phyloP scores from a whole-genome alignment of 441 rosid genomes.

The Erodium texanum region DNA sequence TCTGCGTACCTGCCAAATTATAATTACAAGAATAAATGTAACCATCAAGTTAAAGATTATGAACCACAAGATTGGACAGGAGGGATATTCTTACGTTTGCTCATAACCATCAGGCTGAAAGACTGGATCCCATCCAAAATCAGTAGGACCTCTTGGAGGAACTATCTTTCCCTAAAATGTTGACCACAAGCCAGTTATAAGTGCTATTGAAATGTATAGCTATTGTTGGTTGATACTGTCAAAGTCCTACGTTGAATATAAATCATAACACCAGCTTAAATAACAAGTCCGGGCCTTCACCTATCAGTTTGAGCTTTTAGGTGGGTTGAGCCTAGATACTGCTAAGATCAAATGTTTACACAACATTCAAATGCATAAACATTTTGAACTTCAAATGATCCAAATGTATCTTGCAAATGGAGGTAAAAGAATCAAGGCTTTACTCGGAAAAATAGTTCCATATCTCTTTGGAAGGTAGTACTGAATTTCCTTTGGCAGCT shows the following conservation, averaged over 20 bases:
- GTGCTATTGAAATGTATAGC: background rate
- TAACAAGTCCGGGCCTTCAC: no score
- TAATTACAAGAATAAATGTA: constrained; percentile 9
- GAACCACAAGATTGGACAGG: background rate
- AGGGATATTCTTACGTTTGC: constrained; percentile 41
- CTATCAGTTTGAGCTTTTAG: no score
- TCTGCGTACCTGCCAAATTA: constrained; percentile 57
- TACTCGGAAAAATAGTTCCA: no score
- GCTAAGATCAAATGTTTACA: no score
- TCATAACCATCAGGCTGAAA: constrained; percentile 87
- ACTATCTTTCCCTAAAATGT: constrained; percentile 72
- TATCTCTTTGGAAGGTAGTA: background rate
- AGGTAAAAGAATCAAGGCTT: no score
- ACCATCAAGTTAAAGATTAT: background rate
- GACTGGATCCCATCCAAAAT: constrained; percentile 97
- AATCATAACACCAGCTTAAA: no score
- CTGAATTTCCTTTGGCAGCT: background rate
- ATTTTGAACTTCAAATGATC: background rate
- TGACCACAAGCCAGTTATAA: constrained; percentile 18
- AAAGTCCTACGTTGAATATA: no score
- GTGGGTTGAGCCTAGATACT: no score
- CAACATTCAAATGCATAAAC: background rate
- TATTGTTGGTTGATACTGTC: no score
- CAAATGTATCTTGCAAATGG: background rate
- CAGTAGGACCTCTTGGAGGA: constrained; percentile 70